Evolutionary conservation across 305 asterid genomes (phyloP), one percentile per base, ranked within the genome.

Genomic region (Fraxinus latifolia): DNA sequence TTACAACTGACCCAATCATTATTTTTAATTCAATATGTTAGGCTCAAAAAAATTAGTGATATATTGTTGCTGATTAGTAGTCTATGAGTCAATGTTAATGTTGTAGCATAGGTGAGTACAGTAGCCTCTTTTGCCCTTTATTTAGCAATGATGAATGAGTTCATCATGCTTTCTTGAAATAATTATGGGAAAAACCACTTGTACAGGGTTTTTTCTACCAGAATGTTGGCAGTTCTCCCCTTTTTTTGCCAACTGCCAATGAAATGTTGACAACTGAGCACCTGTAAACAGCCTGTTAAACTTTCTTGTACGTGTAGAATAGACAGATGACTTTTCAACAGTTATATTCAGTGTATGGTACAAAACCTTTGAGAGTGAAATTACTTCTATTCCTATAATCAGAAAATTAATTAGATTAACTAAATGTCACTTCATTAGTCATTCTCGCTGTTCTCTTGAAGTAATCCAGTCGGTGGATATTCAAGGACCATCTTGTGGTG

Each of bases 41-140:
- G 72, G 84, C 80, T 84, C 81, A 32, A 65, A 80, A 80, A 80
- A 77, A 65, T 65, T 65, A 65, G 36, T 44, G 71, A 78, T 77
- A 75, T 82, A 86, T 84, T 73, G 83, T 85, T 86, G 86, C 83
- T 85, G 83, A 84, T 84, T 82, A 47, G 60, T 80, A 62, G 74
- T 80, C 77, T 83, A 74, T 77, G 62, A 60, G 76, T 79, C 76
- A 82, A 78, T 77, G 78, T 77, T 74, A 82, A 78, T 77, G 78
- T 77, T 74, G 31, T 47, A 6, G 27, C 37, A 70, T 81, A 79
- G 86, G 77, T 80, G 86, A 83, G 90, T 83, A 87, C 81, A 74
- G 70, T 74, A 75, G 37, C 17, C 80, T 15, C 77, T 32, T 78
- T 81, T 36, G 47, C 83, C 67, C 80, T 85, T 85, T 78, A 53